phyloP scores from a whole-genome alignment of 208 protist genomes.

The Acanthamoeba castellanii region DNA sequence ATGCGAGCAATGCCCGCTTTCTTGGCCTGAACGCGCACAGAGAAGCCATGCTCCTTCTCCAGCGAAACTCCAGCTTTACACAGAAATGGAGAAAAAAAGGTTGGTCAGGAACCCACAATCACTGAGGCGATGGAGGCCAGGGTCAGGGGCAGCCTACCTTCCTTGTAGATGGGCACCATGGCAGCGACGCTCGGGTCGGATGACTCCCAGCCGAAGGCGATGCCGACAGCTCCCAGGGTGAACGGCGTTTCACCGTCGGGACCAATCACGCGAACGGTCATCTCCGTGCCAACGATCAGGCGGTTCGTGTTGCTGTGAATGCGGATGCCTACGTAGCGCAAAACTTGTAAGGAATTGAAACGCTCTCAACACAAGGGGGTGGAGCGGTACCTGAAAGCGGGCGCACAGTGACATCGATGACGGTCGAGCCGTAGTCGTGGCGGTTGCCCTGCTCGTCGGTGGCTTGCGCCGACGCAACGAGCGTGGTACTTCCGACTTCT shows the following conservation, averaged over 20 bases:
- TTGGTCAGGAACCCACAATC: background rate
- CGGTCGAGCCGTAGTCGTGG: conserved; percentile 44
- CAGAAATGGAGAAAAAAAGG: background rate
- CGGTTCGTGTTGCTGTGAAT: conserved; percentile 71
- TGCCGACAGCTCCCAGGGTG: conserved; percentile 62
- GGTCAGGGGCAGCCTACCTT: background rate
- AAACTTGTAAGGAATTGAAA: too few relatives aligned
- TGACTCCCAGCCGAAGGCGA: conserved; percentile 68
- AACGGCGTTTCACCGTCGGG: conserved; percentile 70
- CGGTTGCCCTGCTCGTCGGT: conserved; percentile 57
- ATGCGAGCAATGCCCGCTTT: conserved; percentile 58
- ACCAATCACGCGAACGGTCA: conserved; percentile 70
- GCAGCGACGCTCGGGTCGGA: conserved; percentile 49
- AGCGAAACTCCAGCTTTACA: conserved; percentile 66
- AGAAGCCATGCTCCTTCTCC: conserved; percentile 73
- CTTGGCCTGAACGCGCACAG: conserved; percentile 53
- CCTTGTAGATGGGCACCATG: conserved; percentile 57
- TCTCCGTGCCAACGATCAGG: conserved; percentile 60
- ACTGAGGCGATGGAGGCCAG: background rate
- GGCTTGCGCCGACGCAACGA: conserved; percentile 29
- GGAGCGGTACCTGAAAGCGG: conserved; percentile 20
- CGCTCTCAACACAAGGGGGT: background rate
- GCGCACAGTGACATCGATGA: conserved; percentile 58
- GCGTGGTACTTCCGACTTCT: conserved; percentile 52
- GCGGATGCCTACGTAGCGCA: background rate